Evolutionary conservation across 257 asterid species (phyloP).

Genomic region (Gardenia jasminoides): DNA sequence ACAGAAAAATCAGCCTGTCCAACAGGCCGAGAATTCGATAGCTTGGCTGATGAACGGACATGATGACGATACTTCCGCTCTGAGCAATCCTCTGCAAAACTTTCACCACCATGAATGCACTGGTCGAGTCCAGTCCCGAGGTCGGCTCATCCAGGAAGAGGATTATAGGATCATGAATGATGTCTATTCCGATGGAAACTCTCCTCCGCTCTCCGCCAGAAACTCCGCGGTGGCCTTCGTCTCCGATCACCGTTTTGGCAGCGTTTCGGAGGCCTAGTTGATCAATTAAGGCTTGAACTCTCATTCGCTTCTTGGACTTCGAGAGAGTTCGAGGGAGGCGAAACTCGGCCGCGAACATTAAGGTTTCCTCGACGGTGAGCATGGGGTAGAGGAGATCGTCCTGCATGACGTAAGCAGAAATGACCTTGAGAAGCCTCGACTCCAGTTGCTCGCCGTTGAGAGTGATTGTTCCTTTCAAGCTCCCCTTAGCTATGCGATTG

Average conservation of each 20-base stretch:
- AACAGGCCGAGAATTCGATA: conserved; percentile 60
- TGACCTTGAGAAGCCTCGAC: conserved; percentile 36
- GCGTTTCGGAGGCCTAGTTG: conserved; percentile 37
- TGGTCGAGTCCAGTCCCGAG: conserved; percentile 75
- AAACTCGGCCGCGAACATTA: conserved; percentile 43
- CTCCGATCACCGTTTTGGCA: conserved; percentile 34
- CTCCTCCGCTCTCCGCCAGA: conserved; percentile 62
- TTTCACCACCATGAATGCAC: conserved; percentile 85
- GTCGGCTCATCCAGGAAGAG: conserved; percentile 83
- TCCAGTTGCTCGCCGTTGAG: conserved; percentile 42
- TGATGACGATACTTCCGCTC: conserved; percentile 75
- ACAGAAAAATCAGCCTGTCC: conserved; percentile 63
- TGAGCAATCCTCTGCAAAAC: conserved; percentile 76
- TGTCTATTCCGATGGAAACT: conserved; percentile 81
- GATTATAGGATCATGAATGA: conserved; percentile 75
- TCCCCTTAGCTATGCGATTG: conserved; percentile 35
- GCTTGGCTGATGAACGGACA: conserved; percentile 88
- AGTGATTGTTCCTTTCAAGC: conserved; percentile 41
- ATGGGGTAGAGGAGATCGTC: conserved; percentile 44
- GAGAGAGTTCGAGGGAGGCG: conserved; percentile 38
- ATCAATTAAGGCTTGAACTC: conserved; percentile 42
- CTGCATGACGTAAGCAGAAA: conserved; percentile 54
- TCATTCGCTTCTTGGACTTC: conserved; percentile 29
- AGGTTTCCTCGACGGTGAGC: conserved; percentile 50
- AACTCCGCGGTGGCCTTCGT: conserved; percentile 44